Conservation (phyloP, 225 moss, liverwort and hornwort genomes). For the Climacium dendroides region DNA sequence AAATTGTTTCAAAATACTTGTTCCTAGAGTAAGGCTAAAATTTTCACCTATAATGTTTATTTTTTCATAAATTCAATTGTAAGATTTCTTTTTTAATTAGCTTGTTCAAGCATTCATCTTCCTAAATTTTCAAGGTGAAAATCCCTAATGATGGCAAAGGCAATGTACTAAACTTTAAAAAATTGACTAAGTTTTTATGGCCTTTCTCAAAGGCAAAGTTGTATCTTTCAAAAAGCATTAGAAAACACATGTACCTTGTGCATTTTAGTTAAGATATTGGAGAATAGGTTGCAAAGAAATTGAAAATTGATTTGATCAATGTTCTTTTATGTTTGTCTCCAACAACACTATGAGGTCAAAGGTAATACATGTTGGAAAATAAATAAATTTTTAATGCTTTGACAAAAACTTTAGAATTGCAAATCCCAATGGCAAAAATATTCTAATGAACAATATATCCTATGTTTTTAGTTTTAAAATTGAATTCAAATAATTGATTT, state of each 20-base stretch:
- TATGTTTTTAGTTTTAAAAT: not conserved
- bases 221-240: not conserved
- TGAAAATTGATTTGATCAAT: too few species aligned
- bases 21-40: accelerated
- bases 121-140: not conserved
- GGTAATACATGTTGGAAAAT: not conserved
- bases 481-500: not conserved
- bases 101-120: not conserved
- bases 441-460: accelerated
- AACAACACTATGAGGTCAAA: not conserved
- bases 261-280: too few species aligned
- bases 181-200: not conserved
- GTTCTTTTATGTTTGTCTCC: too few species aligned
- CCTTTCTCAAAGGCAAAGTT: not conserved
- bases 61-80: too few species aligned
- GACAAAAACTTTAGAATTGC: not conserved
- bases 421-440: not conserved
- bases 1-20: not conserved
- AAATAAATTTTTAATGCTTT: not conserved
- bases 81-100: not conserved
- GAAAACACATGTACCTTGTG: accelerated
- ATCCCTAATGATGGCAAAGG: accelerated
- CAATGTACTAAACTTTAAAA: too few species aligned
- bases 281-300: too few species aligned
- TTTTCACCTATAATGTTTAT: not conserved